Evolutionary conservation across 129 eudicot species (phyloP).

Genomic region (Ambrosia trifida): DNA sequence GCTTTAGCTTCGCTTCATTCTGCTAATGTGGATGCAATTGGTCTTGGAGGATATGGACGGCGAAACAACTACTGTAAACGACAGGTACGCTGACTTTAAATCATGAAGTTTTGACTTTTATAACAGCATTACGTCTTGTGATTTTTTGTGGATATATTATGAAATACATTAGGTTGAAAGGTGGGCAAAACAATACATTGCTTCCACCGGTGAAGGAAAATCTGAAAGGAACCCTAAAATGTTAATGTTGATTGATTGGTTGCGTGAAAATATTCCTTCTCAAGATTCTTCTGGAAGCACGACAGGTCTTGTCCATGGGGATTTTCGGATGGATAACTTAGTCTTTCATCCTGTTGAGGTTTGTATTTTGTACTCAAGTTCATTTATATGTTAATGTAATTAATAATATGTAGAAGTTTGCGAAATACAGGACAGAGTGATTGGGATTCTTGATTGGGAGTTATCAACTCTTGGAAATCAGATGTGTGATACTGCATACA

Average conservation of each 20-base stretch:
- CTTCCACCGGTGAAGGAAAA: constrained; percentile 92
- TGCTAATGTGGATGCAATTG: constrained; percentile 77
- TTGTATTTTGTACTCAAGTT: constrained; percentile 6
- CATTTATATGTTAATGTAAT: not conserved
- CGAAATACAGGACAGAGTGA: constrained; percentile 82
- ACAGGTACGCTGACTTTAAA: constrained; percentile 50
- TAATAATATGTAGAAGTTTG: not conserved
- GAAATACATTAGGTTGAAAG: constrained; percentile 70
- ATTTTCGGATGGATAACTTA: constrained; percentile 94
- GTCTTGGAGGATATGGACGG: constrained; percentile 72
- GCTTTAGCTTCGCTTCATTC: constrained; percentile 92
- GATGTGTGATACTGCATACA: constrained; percentile 97
- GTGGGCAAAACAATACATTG: constrained; percentile 88
- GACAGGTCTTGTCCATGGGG: constrained; percentile 94
- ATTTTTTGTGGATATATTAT: not conserved
- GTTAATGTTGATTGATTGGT: constrained; percentile 73
- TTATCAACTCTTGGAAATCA: constrained; percentile 95
- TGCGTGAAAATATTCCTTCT: constrained; percentile 67
- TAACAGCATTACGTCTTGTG: not conserved
- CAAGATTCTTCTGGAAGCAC: constrained; percentile 85
- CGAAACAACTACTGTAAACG: constrained; percentile 83
- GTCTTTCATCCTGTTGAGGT: constrained; percentile 98
- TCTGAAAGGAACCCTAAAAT: constrained; percentile 84
- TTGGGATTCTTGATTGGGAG: constrained; percentile 98
- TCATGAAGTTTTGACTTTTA: not conserved